phyloP scores from a whole-genome alignment of 1,284 basidiomycete species.

The Puccinia hordei region DNA sequence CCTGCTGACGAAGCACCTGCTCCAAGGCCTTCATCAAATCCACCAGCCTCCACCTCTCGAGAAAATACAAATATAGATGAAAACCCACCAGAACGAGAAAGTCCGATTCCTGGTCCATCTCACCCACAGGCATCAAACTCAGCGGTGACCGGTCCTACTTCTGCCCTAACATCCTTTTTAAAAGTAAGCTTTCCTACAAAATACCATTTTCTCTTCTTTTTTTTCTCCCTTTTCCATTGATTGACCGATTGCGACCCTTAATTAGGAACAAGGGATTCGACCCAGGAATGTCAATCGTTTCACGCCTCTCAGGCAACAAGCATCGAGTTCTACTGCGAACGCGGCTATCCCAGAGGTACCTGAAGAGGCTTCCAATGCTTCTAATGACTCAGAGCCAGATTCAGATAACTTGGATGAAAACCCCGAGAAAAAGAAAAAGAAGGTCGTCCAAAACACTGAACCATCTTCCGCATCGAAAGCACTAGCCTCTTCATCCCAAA shows the following conservation, averaged over 20 bases:
- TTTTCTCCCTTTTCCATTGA: background rate
- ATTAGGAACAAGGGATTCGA: conserved; percentile 75
- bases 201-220: conserved; percentile 12
- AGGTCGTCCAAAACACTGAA: background rate
- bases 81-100: background rate
- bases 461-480: background rate
- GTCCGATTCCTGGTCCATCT: conserved; percentile 6
- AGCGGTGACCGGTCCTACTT: conserved; percentile 78
- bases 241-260: background rate
- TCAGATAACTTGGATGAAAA: conserved; percentile 35
- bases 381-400: conserved; percentile 44
- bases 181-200: conserved; percentile 63
- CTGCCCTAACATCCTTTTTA: conserved; percentile 87
- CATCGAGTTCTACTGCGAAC: conserved; percentile 59
- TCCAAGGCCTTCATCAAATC: background rate
- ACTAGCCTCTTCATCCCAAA: background rate
- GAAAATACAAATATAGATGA: background rate
- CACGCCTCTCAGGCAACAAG: conserved; percentile 57
- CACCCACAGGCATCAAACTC: conserved; percentile 53
- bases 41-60: background rate
- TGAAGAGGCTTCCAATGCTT: conserved; percentile 34
- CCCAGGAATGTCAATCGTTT: conserved; percentile 54
- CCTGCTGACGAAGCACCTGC: background rate
- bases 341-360: conserved; percentile 63
- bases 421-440: background rate